Conservation (phyloP, 2,329 filamentous ascomycete species). For the Venturia pyrina region DNA sequence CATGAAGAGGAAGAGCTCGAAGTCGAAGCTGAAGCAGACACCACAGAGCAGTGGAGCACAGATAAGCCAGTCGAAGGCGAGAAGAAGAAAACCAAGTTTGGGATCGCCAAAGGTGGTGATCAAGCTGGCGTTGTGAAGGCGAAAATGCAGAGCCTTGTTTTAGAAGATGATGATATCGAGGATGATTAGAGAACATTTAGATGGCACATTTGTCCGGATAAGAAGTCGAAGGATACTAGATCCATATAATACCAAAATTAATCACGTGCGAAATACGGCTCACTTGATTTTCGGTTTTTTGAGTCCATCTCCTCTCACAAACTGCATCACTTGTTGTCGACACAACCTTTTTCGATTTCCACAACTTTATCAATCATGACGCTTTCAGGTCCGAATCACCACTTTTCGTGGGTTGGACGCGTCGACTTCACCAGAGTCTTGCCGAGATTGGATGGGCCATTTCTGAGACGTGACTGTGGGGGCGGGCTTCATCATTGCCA, state of each 20-base stretch:
- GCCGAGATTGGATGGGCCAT: too few species aligned
- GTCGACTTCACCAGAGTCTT: background rate
- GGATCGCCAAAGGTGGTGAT: conserved; percentile 15
- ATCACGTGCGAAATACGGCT: background rate
- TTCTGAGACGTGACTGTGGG: too few species aligned
- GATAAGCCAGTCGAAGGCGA: conserved; percentile 26
- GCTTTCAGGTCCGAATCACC: background rate
- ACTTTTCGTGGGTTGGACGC: background rate
- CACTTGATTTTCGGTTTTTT: too few species aligned
- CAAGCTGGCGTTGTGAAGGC: conserved; percentile 16
- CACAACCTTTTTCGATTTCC: background rate
- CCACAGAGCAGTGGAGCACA: conserved; percentile 32
- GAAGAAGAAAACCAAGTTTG: conserved; percentile 17
- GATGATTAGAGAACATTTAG: conserved; percentile 18
- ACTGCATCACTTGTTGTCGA: too few species aligned
- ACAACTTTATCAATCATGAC: background rate
- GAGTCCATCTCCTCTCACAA: too few species aligned
- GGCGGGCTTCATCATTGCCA: too few species aligned
- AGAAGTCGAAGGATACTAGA: background rate
- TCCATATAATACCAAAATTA: background rate
- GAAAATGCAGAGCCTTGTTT: conserved; percentile 26
- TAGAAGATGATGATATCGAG: conserved; percentile 40
- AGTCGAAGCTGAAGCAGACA: conserved; percentile 13
- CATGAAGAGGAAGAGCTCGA: conserved; percentile 24
- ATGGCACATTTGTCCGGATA: background rate